phyloP scores from a whole-genome alignment of 108 stramenopile genomes.

The Cyclotella distinguenda region DNA sequence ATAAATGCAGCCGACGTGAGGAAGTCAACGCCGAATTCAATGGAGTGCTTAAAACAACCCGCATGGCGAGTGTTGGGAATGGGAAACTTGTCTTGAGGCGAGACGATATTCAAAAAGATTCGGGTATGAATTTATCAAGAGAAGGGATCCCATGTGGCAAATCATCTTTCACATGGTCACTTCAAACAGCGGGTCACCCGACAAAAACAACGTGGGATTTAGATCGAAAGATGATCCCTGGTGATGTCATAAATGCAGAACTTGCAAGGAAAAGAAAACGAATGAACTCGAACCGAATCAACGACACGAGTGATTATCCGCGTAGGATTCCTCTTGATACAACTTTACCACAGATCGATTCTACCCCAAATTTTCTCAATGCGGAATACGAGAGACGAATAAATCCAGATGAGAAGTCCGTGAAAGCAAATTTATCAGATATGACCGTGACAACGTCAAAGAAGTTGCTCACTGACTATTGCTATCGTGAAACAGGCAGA shows the following conservation, averaged over 20 bases:
- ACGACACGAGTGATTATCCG: neutral
- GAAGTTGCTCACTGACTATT: slow-evolving; percentile 61
- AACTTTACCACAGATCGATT: neutral
- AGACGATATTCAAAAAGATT: neutral
- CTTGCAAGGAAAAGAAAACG: neutral
- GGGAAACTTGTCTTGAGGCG: neutral
- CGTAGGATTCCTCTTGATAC: slow-evolving; percentile 4
- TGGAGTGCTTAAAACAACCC: no score
- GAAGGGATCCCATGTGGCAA: neutral
- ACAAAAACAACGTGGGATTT: neutral
- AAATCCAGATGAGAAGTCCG: neutral
- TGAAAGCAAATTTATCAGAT: neutral
- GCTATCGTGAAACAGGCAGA: slow-evolving; percentile 53
- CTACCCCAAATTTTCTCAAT: neutral
- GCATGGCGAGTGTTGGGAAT: no score
- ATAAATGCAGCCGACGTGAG: no score
- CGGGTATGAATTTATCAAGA: neutral
- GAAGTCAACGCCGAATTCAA: no score
- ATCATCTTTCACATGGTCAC: slow-evolving; percentile 5
- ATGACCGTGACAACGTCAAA: neutral
- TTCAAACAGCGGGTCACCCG: neutral
- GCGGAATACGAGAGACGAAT: neutral
- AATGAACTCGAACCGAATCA: neutral
- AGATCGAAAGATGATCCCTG: neutral
- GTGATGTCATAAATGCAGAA: neutral